A percentile compares a stretch with the other conserved stretches of the same genome.
These are phyloP conservation scores for Physcomitrium patens DNA, from an alignment of 225 moss, liverwort and hornwort genomes.

Conservation along the genomic window DNA sequence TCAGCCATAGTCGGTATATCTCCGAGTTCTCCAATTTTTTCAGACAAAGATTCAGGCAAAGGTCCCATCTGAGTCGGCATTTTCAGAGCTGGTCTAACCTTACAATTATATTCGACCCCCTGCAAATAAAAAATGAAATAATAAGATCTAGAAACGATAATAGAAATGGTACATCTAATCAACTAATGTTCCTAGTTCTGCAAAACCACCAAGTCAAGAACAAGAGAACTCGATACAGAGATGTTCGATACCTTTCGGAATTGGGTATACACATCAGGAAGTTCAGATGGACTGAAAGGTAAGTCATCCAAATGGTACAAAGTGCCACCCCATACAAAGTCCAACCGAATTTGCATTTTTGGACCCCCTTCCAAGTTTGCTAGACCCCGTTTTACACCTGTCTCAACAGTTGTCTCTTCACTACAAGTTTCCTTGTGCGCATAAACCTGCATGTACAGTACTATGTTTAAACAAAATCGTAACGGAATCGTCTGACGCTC, in stretches of 20 bases:
- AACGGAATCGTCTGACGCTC: neutral
- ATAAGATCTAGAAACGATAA: neutral
- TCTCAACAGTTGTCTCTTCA: constrained; percentile 89
- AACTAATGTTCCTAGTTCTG: neutral
- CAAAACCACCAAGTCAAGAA: neutral
- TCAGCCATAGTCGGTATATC: constrained; percentile 74
- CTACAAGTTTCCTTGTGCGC: constrained; percentile 94
- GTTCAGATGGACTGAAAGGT: constrained; percentile 69
- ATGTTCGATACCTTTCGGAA: constrained; percentile 77
- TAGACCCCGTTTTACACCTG: constrained; percentile 58
- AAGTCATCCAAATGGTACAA: constrained; percentile 92
- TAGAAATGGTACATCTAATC: neutral
- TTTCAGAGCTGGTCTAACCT: constrained; percentile 66
- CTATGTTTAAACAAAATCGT: constrained; percentile 2
- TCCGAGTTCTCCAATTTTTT: constrained; percentile 70
- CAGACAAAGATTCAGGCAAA: constrained; percentile 58
- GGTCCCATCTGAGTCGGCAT: constrained; percentile 90
- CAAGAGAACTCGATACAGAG: neutral
- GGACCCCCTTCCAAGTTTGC: constrained; percentile 41
- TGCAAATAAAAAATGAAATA: constrained; percentile 28
- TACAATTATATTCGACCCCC: constrained; percentile 81
- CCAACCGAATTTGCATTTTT: constrained; percentile 38
- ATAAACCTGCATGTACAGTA: constrained; percentile 60
- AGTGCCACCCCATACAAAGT: constrained; percentile 97
- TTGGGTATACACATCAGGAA: constrained; percentile 95